A percentile compares a stretch with the other conserved stretches of the same genome.
These are phyloP conservation scores for Aspergillus melleus DNA, from an alignment of 2,329 filamentous ascomycete species.

Conservation along the genomic window DNA sequence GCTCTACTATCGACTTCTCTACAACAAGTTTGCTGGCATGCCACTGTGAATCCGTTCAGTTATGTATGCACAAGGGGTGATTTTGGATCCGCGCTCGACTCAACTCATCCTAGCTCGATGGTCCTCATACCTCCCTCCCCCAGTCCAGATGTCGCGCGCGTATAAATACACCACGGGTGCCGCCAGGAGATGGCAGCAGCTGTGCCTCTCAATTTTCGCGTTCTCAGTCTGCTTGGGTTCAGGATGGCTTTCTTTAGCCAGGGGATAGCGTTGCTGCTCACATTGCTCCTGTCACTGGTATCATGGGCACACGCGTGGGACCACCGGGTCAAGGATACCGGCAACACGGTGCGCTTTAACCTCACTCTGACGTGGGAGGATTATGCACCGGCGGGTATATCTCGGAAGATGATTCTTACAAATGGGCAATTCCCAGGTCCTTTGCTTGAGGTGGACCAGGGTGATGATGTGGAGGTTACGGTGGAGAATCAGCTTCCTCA, in stretches of 20 bases:
- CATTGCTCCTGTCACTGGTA: conserved; percentile 10
- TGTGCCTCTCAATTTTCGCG: not conserved
- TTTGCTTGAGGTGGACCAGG: conserved; percentile 24
- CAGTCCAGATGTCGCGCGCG: too few species aligned
- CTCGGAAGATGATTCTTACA: conserved; percentile 27
- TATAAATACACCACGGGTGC: not conserved
- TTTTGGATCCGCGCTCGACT: not conserved
- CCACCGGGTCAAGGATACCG: conserved; percentile 5
- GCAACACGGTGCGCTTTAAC: conserved; percentile 25
- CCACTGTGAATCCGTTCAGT: not conserved
- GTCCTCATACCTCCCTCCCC: not conserved
- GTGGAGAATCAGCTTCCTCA: conserved; percentile 28
- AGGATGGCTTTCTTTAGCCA: conserved; percentile 7
- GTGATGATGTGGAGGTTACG: conserved; percentile 29
- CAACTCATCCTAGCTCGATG: not conserved
- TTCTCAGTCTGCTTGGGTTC: not conserved
- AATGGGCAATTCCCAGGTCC: conserved; percentile 33
- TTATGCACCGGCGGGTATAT: conserved; percentile 28
- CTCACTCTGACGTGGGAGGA: conserved; percentile 35
- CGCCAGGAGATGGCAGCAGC: not conserved
- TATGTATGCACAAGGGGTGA: not conserved
- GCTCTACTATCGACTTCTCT: too few species aligned
- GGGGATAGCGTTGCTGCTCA: conserved; percentile 4
- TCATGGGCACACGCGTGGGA: conserved; percentile 6
- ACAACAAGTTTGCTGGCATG: not conserved